These are phyloP conservation scores for Sordariomycetes sp. DNA, from an alignment of 2,329 filamentous ascomycete species.

Conservation along the genomic window DNA sequence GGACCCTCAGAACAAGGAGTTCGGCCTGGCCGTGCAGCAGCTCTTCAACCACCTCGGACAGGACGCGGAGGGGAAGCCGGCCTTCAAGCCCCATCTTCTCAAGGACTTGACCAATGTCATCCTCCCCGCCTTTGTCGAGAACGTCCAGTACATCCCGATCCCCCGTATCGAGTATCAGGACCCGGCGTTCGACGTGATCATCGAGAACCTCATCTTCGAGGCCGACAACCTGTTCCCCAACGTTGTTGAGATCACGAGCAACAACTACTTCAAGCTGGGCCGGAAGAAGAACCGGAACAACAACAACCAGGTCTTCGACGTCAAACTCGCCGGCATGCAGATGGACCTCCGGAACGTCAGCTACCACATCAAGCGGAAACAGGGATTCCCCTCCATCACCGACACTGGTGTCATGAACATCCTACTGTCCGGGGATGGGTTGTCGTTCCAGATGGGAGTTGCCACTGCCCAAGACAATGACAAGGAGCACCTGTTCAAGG, in stretches of 20 bases:
- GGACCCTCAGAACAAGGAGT: constrained; percentile 76
- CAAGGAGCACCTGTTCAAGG: constrained; percentile 80
- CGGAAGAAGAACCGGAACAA: constrained; percentile 78
- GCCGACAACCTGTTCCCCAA: constrained; percentile 97
- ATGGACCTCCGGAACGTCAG: constrained; percentile 85
- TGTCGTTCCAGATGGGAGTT: constrained; percentile 85
- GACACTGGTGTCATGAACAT: constrained; percentile 87
- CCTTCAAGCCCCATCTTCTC: constrained; percentile 86
- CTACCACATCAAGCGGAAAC: constrained; percentile 91
- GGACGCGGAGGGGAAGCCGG: constrained; percentile 70
- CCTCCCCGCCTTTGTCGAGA: constrained; percentile 71
- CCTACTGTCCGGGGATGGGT: constrained; percentile 73
- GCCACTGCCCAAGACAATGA: constrained; percentile 71
- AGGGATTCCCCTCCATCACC: constrained; percentile 79
- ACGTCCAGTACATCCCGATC: constrained; percentile 79
- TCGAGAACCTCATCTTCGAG: constrained; percentile 93
- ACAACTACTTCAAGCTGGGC: constrained; percentile 93
- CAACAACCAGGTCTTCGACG: constrained; percentile 68
- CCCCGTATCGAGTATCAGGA: constrained; percentile 92
- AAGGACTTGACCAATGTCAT: constrained; percentile 86
- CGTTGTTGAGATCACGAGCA: constrained; percentile 73
- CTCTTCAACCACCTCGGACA: constrained; percentile 83
- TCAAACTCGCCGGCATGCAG: constrained; percentile 82
- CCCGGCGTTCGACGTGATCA: constrained; percentile 69
- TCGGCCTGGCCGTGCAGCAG: constrained; percentile 66